Percentiles rank a stretch among this genome's conserved stretches.
Evolutionary conservation across 2,329 filamentous ascomycete genomes (phyloP).

Genomic region (Karstenula rhodostoma): DNA sequence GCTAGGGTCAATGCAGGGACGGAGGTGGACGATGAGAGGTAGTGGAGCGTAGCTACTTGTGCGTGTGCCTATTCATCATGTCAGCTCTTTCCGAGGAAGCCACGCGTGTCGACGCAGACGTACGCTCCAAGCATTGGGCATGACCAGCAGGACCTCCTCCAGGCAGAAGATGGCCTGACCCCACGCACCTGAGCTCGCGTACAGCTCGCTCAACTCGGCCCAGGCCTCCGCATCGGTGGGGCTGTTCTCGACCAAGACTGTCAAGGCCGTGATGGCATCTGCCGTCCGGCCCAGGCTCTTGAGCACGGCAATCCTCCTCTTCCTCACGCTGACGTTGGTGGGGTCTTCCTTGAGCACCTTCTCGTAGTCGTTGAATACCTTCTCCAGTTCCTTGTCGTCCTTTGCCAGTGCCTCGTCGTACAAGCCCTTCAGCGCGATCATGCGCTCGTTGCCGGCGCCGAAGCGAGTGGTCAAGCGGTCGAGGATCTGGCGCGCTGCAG

Average conservation of each 20-base stretch:
- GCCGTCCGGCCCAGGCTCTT: conserved; percentile 72
- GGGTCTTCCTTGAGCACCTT: conserved; percentile 75
- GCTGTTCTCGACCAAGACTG: conserved; percentile 78
- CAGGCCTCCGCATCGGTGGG: conserved; percentile 93
- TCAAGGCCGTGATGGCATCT: conserved; percentile 79
- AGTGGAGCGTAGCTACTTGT: conserved; percentile 81
- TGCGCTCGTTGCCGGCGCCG: conserved; percentile 81
- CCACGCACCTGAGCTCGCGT: conserved; percentile 79
- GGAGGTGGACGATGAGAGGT: conserved; percentile 65
- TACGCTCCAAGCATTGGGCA: conserved; percentile 95
- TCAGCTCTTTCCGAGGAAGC: neutral
- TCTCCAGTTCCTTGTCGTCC: conserved; percentile 70
- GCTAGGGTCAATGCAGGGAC: conserved; percentile 69
- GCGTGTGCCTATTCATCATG: conserved; percentile 74
- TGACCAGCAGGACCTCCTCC: conserved; percentile 87
- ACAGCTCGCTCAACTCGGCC: conserved; percentile 89
- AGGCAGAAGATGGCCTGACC: conserved; percentile 85
- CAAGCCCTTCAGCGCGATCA: conserved; percentile 83
- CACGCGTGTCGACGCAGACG: conserved; percentile 46
- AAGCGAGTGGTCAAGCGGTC: conserved; percentile 81
- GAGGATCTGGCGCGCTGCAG: conserved; percentile 77
- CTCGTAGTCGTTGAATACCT: conserved; percentile 80
- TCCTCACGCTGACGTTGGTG: conserved; percentile 84
- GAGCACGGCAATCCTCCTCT: conserved; percentile 82
- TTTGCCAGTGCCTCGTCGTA: conserved; percentile 83